A percentile compares a stretch with the other conserved stretches of the same genome.
phyloP scores from a whole-genome alignment of 345 rosid genomes.

The Eucalyptus paniculata region DNA sequence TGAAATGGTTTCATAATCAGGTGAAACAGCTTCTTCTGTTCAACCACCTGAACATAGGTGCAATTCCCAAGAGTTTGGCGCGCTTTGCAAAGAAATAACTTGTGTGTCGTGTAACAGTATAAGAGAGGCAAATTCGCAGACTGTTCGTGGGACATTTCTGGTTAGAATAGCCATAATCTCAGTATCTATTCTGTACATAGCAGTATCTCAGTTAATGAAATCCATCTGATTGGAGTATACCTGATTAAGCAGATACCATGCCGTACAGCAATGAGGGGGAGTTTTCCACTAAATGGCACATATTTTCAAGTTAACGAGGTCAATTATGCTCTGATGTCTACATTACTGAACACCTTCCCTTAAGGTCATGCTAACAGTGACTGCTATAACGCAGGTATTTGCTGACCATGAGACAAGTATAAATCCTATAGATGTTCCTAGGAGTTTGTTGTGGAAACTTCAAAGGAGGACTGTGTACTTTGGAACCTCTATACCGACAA shows the following conservation, averaged over 20 bases:
- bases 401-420: constrained; percentile 89
- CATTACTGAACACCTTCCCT: background rate
- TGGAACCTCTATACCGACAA: constrained; percentile 84
- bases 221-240: background rate
- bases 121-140: constrained; percentile 59
- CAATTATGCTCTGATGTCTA: background rate
- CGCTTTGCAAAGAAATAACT: constrained; percentile 42
- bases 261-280: constrained; percentile 94
- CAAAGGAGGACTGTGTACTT: constrained; percentile 77
- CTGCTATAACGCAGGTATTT: constrained; percentile 42
- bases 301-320: constrained; percentile 98
- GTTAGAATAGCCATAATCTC: constrained; percentile 24
- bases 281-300: constrained; percentile 94
- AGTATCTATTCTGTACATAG: background rate
- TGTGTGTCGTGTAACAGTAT: constrained; percentile 69
- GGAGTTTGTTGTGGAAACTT: constrained; percentile 71
- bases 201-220: background rate
- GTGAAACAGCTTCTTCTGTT: constrained; percentile 77
- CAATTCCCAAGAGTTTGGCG: constrained; percentile 27
- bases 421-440: constrained; percentile 67
- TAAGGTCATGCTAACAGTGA: background rate
- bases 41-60: constrained; percentile 50
- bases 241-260: constrained; percentile 62
- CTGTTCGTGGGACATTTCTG: constrained; percentile 84
- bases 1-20: constrained; percentile 13